Conservation (phyloP, 2,329 filamentous ascomycete genomes). For the Alternaria infectoria region DNA sequence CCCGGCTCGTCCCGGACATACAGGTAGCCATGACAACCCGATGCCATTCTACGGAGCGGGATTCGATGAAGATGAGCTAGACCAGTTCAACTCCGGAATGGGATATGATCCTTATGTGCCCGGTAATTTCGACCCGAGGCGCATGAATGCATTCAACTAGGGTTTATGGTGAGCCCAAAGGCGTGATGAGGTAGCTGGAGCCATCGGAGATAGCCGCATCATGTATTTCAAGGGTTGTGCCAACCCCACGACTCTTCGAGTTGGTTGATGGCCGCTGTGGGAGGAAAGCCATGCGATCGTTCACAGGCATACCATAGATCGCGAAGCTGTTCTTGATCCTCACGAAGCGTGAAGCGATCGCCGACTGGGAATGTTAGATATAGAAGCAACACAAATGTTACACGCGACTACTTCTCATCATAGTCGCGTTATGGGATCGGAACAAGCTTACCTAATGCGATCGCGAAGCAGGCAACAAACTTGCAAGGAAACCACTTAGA, state of each 20-base stretch:
- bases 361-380: constrained; percentile 33
- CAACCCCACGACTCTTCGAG: constrained; percentile 48
- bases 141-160: neutral
- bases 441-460: constrained; percentile 36
- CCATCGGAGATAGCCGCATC: neutral
- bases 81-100: neutral
- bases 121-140: neutral
- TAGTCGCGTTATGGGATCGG: neutral
- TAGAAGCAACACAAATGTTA: neutral
- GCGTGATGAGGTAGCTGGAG: neutral
- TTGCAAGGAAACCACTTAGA: constrained; percentile 42
- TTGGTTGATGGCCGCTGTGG: constrained; percentile 39
- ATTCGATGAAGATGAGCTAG: neutral
- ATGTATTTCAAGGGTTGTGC: constrained; percentile 13
- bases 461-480: constrained; percentile 47
- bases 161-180: neutral
- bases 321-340: constrained; percentile 41
- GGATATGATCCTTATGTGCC: neutral
- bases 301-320: constrained; percentile 42
- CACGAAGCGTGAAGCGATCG: constrained; percentile 39
- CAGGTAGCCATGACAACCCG: neutral
- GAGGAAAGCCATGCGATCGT: constrained; percentile 42
- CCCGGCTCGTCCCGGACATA: neutral
- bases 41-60: neutral
- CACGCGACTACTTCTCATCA: neutral